Conservation (phyloP, 2,329 filamentous ascomycete species). For the Alternaria arborescens region DNA sequence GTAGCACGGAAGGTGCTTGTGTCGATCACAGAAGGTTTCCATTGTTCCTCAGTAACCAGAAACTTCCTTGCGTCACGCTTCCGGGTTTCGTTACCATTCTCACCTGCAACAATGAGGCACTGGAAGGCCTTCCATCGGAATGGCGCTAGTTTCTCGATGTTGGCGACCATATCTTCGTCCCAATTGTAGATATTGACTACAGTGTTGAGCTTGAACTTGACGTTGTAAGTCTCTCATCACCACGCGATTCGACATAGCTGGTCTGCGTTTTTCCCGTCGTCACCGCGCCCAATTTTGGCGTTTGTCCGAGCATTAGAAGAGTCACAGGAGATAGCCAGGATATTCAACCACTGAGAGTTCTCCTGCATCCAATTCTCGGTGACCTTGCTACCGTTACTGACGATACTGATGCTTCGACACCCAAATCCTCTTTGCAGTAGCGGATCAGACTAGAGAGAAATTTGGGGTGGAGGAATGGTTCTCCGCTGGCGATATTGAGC, state of each 20-base stretch:
- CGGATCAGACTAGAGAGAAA: slow-evolving; percentile 2
- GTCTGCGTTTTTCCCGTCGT: background rate
- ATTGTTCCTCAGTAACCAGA: slow-evolving; percentile 5
- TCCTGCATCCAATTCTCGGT: slow-evolving; percentile 4
- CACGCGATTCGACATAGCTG: slow-evolving; percentile 1
- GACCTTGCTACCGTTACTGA: slow-evolving; percentile 10
- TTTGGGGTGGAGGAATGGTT: slow-evolving; percentile 11
- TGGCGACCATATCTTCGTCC: slow-evolving; percentile 9
- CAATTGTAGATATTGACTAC: slow-evolving; percentile 10
- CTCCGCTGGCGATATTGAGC: slow-evolving; percentile 10
- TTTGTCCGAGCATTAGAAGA: slow-evolving; percentile 11
- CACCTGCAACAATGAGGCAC: slow-evolving; percentile 11
- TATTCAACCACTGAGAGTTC: slow-evolving; percentile 9
- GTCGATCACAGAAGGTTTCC: slow-evolving; percentile 3
- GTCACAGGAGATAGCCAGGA: slow-evolving; percentile 12
- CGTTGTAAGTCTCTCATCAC: slow-evolving; percentile 1
- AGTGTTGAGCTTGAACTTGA: slow-evolving; percentile 15
- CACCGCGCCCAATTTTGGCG: slow-evolving; percentile 10
- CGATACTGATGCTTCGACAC: slow-evolving; percentile 11
- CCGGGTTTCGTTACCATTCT: slow-evolving; percentile 4
- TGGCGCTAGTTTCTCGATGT: slow-evolving; percentile 8
- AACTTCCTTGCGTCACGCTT: slow-evolving; percentile 10
- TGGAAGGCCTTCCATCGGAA: slow-evolving; percentile 16
- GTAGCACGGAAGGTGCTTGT: background rate
- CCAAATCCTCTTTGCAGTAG: slow-evolving; percentile 10